Conservation (phyloP, 2,329 filamentous ascomycete genomes). For the Ophiostoma tasmaniense region DNA sequence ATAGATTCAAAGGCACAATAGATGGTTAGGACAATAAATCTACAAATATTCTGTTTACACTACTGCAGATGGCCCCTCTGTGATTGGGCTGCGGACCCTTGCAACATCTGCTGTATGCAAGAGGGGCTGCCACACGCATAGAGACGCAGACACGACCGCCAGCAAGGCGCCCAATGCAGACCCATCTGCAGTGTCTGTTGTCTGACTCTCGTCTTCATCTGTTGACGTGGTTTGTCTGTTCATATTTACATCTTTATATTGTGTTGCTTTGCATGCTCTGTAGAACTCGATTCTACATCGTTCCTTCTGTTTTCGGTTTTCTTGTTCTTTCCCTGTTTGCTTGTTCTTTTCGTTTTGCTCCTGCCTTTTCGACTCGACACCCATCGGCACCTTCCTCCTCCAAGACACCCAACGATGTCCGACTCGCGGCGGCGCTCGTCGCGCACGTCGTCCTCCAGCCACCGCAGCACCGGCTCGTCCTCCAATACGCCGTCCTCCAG, state of each 20-base stretch:
- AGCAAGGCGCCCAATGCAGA: background rate
- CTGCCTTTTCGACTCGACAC: background rate
- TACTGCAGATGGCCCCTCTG: background rate
- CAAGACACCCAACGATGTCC: constrained; percentile 10
- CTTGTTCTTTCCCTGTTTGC: background rate
- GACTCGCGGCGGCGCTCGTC: constrained; percentile 15
- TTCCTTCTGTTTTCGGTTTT: background rate
- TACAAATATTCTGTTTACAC: background rate
- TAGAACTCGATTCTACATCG: background rate
- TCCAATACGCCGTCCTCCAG: constrained; percentile 6
- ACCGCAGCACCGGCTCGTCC: constrained; percentile 13
- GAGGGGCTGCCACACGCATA: background rate
- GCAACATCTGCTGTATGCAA: background rate
- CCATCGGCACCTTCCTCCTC: background rate
- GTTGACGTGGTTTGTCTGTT: background rate
- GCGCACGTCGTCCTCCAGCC: constrained; percentile 16
- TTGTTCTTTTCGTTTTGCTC: background rate
- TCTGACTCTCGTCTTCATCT: background rate
- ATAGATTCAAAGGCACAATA: too few species aligned
- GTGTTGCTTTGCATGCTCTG: background rate
- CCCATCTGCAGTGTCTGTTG: background rate
- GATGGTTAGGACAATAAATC: too few species aligned
- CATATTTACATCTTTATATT: background rate
- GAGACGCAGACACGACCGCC: background rate
- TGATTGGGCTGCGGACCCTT: background rate